A percentile compares a stretch with the other conserved stretches of the same genome.
phyloP scores from a whole-genome alignment of 805 yeast genomes.

The Barnettozyma vustinii region DNA sequence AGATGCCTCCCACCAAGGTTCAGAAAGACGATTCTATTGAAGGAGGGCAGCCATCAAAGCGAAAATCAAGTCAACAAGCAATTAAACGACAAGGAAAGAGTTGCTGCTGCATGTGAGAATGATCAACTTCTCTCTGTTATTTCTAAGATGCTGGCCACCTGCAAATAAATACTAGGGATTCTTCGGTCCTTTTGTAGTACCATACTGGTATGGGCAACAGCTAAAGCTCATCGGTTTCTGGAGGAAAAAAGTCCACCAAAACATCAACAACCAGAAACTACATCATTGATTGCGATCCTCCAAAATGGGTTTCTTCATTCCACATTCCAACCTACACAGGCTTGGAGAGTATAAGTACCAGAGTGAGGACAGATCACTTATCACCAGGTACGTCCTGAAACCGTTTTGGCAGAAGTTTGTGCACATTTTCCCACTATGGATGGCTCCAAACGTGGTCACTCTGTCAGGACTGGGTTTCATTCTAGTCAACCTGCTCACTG shows the following conservation, averaged over 20 bases:
- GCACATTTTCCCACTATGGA: constrained; percentile 67
- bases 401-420: constrained; percentile 80
- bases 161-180: constrained; percentile 33
- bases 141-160: constrained; percentile 84
- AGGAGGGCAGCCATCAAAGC: constrained; percentile 93
- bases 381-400: constrained; percentile 70
- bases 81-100: constrained; percentile 93
- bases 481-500: constrained; percentile 53
- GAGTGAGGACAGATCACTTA: constrained; percentile 75
- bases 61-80: constrained; percentile 96
- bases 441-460: constrained; percentile 94
- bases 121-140: constrained; percentile 88
- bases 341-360: constrained; percentile 50
- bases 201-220: background rate
- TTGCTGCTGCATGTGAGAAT: constrained; percentile 97
- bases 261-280: background rate
- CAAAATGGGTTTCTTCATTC: constrained; percentile 62
- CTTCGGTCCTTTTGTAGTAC: background rate
- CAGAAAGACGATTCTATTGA: constrained; percentile 71
- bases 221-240: background rate
- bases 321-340: constrained; percentile 43
- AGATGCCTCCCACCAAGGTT: constrained; percentile 82
- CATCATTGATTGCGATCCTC: background rate
- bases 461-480: constrained; percentile 73
- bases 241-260: background rate